Evolutionary conservation across 1,284 basidiomycete species (phyloP).

Genomic region (Cutaneotrichosporon cutaneum): DNA sequence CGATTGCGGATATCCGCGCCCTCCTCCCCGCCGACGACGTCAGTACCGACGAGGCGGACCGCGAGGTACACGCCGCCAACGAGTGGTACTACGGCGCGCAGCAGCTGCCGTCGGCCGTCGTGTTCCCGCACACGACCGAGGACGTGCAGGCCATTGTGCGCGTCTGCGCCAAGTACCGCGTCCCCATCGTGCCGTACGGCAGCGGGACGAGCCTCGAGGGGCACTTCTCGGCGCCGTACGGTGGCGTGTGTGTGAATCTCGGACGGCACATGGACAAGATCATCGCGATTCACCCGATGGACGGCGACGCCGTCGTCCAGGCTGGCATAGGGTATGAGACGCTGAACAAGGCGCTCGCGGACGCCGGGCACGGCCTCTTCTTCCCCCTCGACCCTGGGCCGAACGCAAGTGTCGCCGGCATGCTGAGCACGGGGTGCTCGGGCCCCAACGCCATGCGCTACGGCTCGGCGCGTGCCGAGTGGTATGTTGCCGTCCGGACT

Average conservation of each 20-base stretch:
- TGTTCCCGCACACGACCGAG: constrained; percentile 36
- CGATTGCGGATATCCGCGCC: constrained; percentile 14
- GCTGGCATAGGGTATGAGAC: constrained; percentile 78
- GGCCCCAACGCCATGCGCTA: constrained; percentile 80
- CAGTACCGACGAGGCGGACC: constrained; percentile 15
- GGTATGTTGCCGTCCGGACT: constrained; percentile 57
- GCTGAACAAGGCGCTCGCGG: constrained; percentile 69
- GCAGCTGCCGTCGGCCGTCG: constrained; percentile 28
- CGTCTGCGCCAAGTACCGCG: constrained; percentile 33
- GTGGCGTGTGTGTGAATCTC: constrained; percentile 80
- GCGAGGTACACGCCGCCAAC: constrained; percentile 13
- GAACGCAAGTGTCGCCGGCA: constrained; percentile 81
- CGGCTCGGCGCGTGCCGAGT: constrained; percentile 76
- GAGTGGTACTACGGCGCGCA: constrained; percentile 14
- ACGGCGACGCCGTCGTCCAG: constrained; percentile 77
- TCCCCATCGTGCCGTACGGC: constrained; percentile 44
- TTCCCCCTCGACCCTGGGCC: constrained; percentile 70
- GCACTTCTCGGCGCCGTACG: constrained; percentile 51
- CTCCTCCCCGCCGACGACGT: constrained; percentile 16
- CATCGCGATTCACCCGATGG: constrained; percentile 61
- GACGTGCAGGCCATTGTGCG: constrained; percentile 40
- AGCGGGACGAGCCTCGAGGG: constrained; percentile 45
- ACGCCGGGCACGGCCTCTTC: constrained; percentile 73
- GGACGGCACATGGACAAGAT: constrained; percentile 74
- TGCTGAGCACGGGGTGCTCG: constrained; percentile 70